Base-by-base conservation (phyloP, 2,329 filamentous ascomycete genomes). In the Trichoderma asperellum region DNA sequence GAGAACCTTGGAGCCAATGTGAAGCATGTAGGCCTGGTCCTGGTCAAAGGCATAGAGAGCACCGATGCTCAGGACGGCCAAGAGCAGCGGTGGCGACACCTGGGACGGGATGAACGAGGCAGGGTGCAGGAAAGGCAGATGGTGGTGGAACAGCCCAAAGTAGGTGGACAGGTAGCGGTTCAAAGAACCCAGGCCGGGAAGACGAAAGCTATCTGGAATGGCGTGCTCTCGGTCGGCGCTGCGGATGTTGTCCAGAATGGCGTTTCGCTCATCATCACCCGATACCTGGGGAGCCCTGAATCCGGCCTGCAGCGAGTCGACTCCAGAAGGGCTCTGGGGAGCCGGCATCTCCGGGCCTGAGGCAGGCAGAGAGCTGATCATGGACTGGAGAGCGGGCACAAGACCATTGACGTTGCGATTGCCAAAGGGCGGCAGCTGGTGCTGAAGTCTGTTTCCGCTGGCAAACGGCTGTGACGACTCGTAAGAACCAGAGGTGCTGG, bases 21-120 rank as follows among this genome's bases (percentile, higher is more conserved):
- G 96, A 27, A 97, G 88, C 86, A 97, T 93, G 79, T 97, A 98
- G 0, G 96, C 96, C 78, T 97, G 92, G 75, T 98, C 95, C 78
- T 97, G 93, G 77, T 98, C 95, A 78, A 98, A 98, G 18, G 95
- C 95, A 81, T 98, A 98, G 24, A 99, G 84, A 11, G 96, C 95
- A 75, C 96, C 96, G 72, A 99, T 97, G 32, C 96, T 98, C 63
- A 99, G 84, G 18, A 97, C 93, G 0, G 94, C 93, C 55, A 98
- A 86, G 37, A 99, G 84, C 10, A 99, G 84, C 24, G 96, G 91
- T 14, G 95, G 91, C 57, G 95, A 93, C 5, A 92, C 88, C 73
- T 91, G 86, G 5, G 91, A 91, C 4, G 94, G 92, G 72, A 90
- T 88, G 82, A 98, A 98, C 0, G 96, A 96, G 18, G 92, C 89